Percentiles rank a stretch among this genome's conserved stretches.
Conservation (phyloP, 331 rosid genomes). For the Quercus phellos region DNA sequence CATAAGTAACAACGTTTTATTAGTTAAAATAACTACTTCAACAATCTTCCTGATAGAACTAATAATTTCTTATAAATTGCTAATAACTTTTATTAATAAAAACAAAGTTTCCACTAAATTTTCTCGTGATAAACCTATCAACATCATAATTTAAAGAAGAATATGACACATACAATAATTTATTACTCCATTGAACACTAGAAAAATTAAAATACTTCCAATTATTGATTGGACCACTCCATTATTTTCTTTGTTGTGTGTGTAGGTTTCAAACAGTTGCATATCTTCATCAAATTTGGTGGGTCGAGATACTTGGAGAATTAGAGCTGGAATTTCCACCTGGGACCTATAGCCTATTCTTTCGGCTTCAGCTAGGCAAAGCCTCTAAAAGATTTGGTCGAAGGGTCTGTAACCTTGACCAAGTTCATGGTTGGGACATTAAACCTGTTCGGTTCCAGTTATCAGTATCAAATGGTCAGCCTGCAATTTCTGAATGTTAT, state of each 20-base stretch:
- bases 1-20: too few species aligned
- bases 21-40: too few species aligned
- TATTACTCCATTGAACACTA: too few species aligned
- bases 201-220: too few species aligned
- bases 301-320: conserved; percentile 80
- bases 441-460: conserved; percentile 73
- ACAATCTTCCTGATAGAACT: rapidly evolving
- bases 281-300: conserved; percentile 83
- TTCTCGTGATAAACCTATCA: too few species aligned
- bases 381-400: conserved; percentile 49
- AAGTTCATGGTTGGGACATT: conserved; percentile 81
- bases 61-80: too few species aligned
- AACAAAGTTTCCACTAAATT: too few species aligned
- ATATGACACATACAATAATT: too few species aligned
- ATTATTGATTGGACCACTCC: neutral
- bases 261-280: conserved; percentile 65
- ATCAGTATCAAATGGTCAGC: conserved; percentile 61
- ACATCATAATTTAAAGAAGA: too few species aligned
- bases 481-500: conserved; percentile 36
- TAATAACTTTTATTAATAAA: too few species aligned
- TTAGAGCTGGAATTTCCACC: conserved; percentile 64
- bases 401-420: conserved; percentile 40
- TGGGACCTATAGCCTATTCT: conserved; percentile 55
- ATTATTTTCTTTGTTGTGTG: neutral
- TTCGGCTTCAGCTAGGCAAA: conserved; percentile 75